Evolutionary conservation across 768 basidiomycete genomes (phyloP).

Genomic region (Chalciporus sphaerocephalus): DNA sequence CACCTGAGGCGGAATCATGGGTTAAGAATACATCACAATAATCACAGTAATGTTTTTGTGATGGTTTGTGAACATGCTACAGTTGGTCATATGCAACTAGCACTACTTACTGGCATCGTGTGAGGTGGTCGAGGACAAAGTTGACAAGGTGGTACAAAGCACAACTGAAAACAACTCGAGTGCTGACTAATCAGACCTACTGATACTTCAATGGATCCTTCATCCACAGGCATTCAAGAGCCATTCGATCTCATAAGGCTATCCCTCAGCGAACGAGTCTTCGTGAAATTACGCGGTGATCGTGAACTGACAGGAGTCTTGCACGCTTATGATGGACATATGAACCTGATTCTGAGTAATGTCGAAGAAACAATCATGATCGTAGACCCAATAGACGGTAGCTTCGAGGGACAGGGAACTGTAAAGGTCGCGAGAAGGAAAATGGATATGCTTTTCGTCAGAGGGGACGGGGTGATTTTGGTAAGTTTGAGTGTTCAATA

Average conservation of each 20-base stretch:
- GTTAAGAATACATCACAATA: constrained; percentile 93
- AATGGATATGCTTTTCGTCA: constrained; percentile 96
- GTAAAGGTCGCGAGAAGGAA: constrained; percentile 91
- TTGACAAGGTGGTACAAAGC: constrained; percentile 11
- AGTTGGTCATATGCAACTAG: neutral
- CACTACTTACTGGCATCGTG: constrained; percentile 60
- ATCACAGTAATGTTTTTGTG: constrained; percentile 89
- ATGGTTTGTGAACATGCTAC: constrained; percentile 3
- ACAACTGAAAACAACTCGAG: constrained; percentile 23
- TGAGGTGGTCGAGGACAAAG: constrained; percentile 23
- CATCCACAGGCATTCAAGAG: constrained; percentile 79
- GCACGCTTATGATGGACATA: constrained; percentile 99
- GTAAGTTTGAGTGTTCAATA: constrained; percentile 42
- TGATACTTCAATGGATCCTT: constrained; percentile 62
- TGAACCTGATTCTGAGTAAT: constrained; percentile 97
- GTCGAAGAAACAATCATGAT: constrained; percentile 97
- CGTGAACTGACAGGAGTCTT: constrained; percentile 86
- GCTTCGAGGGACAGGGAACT: constrained; percentile 49
- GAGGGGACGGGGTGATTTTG: constrained; percentile 95
- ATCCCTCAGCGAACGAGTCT: constrained; percentile 95
- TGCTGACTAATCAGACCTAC: constrained; percentile 24
- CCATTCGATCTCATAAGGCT: constrained; percentile 97
- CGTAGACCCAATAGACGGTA: constrained; percentile 79
- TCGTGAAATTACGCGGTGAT: constrained; percentile 95
- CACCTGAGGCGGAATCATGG: constrained; percentile 90